Conservation (phyloP, 371 early-diverging fungal genomes). For the Saksenaea vasiformis region DNA sequence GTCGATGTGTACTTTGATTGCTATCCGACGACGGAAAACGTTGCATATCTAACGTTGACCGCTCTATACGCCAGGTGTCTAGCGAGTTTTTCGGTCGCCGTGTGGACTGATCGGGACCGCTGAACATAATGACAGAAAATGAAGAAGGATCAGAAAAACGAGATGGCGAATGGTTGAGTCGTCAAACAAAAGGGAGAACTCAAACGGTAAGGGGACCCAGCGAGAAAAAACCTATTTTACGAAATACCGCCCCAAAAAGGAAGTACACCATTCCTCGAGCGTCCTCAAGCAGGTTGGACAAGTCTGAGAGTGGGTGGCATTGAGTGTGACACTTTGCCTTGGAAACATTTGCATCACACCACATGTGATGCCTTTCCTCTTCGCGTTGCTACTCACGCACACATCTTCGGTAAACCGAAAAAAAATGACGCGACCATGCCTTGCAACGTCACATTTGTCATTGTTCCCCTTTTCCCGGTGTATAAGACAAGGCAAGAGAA, state of each 20-base stretch:
- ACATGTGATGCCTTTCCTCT: slow-evolving; percentile 5
- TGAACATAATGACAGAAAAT: slow-evolving; percentile 1
- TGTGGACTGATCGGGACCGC: slow-evolving; percentile 2
- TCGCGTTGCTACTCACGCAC: neutral
- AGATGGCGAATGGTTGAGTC: slow-evolving; percentile 4
- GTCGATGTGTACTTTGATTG: slow-evolving; percentile 2
- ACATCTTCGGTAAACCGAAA: neutral
- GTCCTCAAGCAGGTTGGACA: slow-evolving; percentile 7
- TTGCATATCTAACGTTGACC: slow-evolving; percentile 1
- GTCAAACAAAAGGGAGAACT: slow-evolving; percentile 6
- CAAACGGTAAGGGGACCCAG: slow-evolving; percentile 7
- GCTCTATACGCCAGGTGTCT: slow-evolving; percentile 4
- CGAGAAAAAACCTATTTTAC: slow-evolving; percentile 3
- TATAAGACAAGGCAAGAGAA: neutral
- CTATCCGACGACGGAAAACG: neutral
- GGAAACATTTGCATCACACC: slow-evolving; percentile 6
- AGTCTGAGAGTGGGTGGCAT: slow-evolving; percentile 3
- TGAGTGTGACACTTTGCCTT: slow-evolving; percentile 7
- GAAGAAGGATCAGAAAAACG: neutral
- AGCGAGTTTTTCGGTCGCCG: slow-evolving; percentile 3
- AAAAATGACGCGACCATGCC: slow-evolving; percentile 4
- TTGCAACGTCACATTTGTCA: slow-evolving; percentile 1
- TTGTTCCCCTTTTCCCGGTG: slow-evolving; percentile 4
- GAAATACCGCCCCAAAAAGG: slow-evolving; percentile 3
- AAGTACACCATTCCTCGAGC: slow-evolving; percentile 2